A percentile compares a stretch with the other conserved stretches of the same genome.
Conservation (phyloP, 1,139 yeast species). For the Yamadazyma mexicana region DNA sequence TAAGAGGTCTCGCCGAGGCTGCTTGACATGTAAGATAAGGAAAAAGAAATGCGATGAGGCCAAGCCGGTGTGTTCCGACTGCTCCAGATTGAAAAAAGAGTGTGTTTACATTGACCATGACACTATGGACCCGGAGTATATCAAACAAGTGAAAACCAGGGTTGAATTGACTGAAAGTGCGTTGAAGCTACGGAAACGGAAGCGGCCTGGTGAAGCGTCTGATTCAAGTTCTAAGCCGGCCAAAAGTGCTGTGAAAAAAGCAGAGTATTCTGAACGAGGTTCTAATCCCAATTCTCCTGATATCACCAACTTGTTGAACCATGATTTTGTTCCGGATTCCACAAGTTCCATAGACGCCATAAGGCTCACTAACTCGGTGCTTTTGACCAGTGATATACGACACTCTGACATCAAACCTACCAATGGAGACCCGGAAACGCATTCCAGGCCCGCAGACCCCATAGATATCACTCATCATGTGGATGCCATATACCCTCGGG, state of each 20-base stretch:
- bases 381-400: neutral
- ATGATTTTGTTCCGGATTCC: neutral
- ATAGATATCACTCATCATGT: no score
- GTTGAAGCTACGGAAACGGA: constrained; percentile 36
- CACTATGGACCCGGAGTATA: constrained; percentile 12
- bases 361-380: neutral
- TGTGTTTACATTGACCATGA: constrained; percentile 46
- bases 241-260: neutral
- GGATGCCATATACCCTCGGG: no score
- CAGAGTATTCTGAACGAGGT: neutral
- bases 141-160: constrained; percentile 8
- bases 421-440: no score
- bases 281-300: constrained; percentile 11
- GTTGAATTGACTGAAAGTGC: constrained; percentile 33
- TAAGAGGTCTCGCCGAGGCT: constrained; percentile 54
- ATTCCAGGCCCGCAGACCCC: no score
- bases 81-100: constrained; percentile 50
- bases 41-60: constrained; percentile 74
- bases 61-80: constrained; percentile 61
- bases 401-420: neutral
- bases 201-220: constrained; percentile 9
- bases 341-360: neutral
- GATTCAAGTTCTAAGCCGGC: neutral
- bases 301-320: constrained; percentile 8
- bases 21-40: constrained; percentile 68